These are phyloP conservation scores for Curvularia verruculosa DNA, from an alignment of 2,329 filamentous ascomycete species.

Conservation along the genomic window DNA sequence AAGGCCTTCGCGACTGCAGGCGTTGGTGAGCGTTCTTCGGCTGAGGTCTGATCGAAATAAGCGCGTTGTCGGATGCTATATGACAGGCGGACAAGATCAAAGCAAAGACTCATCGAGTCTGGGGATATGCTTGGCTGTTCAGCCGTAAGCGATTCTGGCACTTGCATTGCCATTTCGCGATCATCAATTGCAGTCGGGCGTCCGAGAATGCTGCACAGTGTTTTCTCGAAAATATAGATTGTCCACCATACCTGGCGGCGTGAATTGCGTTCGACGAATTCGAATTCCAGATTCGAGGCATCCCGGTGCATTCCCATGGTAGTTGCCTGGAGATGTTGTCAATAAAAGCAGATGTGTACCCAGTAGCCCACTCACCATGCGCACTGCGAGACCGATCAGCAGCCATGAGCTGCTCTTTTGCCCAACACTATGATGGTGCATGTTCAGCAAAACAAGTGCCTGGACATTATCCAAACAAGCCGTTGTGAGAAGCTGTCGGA, in stretches of 20 bases:
- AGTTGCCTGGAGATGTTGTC: constrained; percentile 40
- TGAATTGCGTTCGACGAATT: constrained; percentile 38
- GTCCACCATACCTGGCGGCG: constrained; percentile 37
- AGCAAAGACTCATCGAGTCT: constrained; percentile 19
- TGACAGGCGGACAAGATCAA: constrained; percentile 24
- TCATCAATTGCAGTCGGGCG: constrained; percentile 38
- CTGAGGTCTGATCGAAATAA: constrained; percentile 29
- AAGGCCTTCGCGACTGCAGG: constrained; percentile 26
- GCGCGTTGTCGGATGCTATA: constrained; percentile 31
- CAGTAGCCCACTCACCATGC: constrained; percentile 39
- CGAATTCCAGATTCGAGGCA: constrained; percentile 48
- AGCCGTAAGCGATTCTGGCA: constrained; percentile 27
- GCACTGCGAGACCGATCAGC: constrained; percentile 50
- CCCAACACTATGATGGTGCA: constrained; percentile 52
- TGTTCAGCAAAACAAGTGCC: constrained; percentile 51
- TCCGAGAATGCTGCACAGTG: constrained; percentile 34
- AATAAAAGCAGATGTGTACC: neutral
- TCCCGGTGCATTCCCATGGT: constrained; percentile 55
- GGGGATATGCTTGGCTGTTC: constrained; percentile 27
- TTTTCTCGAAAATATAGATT: constrained; percentile 35
- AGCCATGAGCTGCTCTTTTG: constrained; percentile 53
- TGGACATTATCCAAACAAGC: constrained; percentile 53
- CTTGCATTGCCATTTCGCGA: constrained; percentile 27
- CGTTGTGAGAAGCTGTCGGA: constrained; percentile 48
- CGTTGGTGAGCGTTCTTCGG: constrained; percentile 28